Conservation (phyloP, 495 filamentous ascomycete species). For the Platismatia glauca region DNA sequence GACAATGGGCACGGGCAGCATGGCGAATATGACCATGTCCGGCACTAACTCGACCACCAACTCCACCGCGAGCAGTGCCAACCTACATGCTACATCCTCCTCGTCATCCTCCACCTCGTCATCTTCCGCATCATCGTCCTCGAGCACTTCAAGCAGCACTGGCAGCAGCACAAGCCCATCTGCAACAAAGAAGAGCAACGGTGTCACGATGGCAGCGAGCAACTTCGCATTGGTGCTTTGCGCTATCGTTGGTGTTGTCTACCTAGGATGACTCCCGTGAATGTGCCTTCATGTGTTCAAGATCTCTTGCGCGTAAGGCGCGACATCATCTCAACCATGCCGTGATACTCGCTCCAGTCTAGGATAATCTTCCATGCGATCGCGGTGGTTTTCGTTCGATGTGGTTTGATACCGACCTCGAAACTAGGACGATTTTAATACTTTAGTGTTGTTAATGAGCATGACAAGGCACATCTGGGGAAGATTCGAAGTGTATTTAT, state of each 20-base stretch:
- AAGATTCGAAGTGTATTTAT: not conserved
- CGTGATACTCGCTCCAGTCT: not conserved
- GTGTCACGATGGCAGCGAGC: slow-evolving; percentile 9
- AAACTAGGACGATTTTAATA: not conserved
- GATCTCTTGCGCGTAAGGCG: not conserved
- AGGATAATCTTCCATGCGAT: not conserved
- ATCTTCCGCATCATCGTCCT: slow-evolving; percentile 4
- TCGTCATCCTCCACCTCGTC: slow-evolving; percentile 1
- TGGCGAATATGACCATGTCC: not conserved
- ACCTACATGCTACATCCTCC: not conserved
- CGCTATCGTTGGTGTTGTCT: slow-evolving; percentile 14
- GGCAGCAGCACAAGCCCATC: slow-evolving; percentile 8
- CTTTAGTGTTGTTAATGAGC: not conserved
- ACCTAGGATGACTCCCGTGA: slow-evolving; percentile 6
- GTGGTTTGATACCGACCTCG: not conserved
- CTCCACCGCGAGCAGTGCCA: slow-evolving; percentile 8
- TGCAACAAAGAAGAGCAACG: slow-evolving; percentile 5
- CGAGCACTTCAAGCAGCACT: slow-evolving; percentile 9
- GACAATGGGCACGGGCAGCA: not conserved
- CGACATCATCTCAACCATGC: not conserved
- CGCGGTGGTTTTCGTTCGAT: not conserved
- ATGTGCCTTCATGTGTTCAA: not conserved
- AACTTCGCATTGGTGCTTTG: slow-evolving; percentile 13
- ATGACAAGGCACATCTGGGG: not conserved
- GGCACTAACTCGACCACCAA: slow-evolving; percentile 3